These are phyloP conservation scores for Komagataella mondaviorum DNA, from an alignment of 805 yeast species.

Conservation along the genomic window DNA sequence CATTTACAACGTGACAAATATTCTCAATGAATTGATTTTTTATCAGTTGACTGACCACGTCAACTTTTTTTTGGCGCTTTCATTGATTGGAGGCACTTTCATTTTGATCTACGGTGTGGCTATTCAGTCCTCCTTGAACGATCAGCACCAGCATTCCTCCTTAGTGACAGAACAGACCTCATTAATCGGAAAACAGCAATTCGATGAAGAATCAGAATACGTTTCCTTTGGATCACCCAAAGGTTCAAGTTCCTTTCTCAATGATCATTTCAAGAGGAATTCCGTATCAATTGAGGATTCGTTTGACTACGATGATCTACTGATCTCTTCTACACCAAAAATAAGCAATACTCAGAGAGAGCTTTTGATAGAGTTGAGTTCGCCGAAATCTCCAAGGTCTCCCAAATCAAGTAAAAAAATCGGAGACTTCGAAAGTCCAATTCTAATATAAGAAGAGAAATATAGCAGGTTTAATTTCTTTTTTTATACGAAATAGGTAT, in stretches of 20 bases:
- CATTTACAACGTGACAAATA: conserved; percentile 60
- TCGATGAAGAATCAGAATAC: conserved; percentile 15
- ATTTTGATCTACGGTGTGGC: conserved; percentile 59
- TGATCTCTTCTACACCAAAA: not conserved
- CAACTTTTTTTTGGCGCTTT: conserved; percentile 17
- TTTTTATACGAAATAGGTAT: not conserved
- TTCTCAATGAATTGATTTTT: conserved; percentile 51
- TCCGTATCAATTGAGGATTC: not conserved
- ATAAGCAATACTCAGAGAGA: not conserved
- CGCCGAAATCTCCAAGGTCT: not conserved
- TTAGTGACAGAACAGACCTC: not conserved
- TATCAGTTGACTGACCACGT: conserved; percentile 34
- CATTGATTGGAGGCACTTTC: conserved; percentile 29
- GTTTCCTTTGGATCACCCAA: conserved; percentile 26
- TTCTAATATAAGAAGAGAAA: not conserved
- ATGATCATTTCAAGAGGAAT: conserved; percentile 2
- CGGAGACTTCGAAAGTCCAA: not conserved
- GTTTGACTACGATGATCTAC: not conserved
- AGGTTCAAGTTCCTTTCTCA: conserved; percentile 10
- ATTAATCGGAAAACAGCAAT: not conserved
- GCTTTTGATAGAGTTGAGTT: not conserved
- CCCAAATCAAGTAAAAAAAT: not conserved
- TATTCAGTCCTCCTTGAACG: conserved; percentile 41
- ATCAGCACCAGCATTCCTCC: conserved; percentile 1
- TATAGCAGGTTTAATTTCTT: not conserved